Evolutionary conservation across 495 filamentous ascomycete genomes (phyloP), one percentile per base, ranked within the genome.

Genomic region (Penicillium samsonianum): DNA sequence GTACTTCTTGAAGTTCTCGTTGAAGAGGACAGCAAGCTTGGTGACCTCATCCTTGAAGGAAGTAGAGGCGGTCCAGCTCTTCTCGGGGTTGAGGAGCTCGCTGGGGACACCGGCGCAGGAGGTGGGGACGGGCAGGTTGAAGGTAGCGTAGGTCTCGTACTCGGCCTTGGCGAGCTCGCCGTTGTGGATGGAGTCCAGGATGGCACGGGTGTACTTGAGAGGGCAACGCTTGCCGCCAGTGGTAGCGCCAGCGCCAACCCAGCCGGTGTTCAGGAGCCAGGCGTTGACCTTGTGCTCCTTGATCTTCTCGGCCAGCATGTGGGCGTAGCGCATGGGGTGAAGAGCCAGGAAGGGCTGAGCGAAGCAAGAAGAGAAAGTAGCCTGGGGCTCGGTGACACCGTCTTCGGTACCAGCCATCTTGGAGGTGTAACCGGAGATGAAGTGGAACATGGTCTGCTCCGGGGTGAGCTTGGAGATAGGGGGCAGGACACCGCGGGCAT

Each of bases 341-440:
- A 98, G 87, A 46, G 94, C 94, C 64, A 98, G 81, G 91, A 98
- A 98, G 57, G 94, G 94, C 78, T 98, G 94, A 46, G 95, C 94
- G 78, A 98, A 98, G 88, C 94, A 98, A 28, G 93, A 96, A 17
- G 92, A 96, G 88, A 98, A 98, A 65, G 94, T 98, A 3, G 94
- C 94, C 79, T 96, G 90, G 63, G 94, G 94, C 80, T 98, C 94
- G 16, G 89, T 90, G 51, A 98, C 85, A 73, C 94, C 94, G 51
- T 97, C 90, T 78, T 98, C 94, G 45, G 94, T 98, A 68, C 94
- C 94, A 59, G 93, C 95, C 95, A 98, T 98, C 87, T 98, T 98
- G 67, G 95, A 98, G 54, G 94, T 98, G 82, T 98, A 98, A 68
- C 94, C 94, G 19, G 89, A 94, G 75, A 98, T 98, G 84, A 98